A percentile compares a stretch with the other conserved stretches of the same genome.
These are phyloP conservation scores for Aphanomyces invadans DNA, from an alignment of 352 stramenopile species.

Conservation along the genomic window DNA sequence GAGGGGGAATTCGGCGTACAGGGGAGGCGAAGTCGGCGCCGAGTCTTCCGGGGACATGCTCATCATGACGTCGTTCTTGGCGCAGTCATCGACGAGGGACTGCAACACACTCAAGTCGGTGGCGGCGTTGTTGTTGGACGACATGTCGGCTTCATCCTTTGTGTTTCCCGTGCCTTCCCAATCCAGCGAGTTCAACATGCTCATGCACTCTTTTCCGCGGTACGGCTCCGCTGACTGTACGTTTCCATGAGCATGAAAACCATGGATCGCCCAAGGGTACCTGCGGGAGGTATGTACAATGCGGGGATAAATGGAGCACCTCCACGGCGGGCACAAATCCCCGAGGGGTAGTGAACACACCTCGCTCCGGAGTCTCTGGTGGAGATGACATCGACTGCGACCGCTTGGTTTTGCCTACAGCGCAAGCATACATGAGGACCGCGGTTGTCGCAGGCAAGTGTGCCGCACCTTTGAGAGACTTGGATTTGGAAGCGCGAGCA, in stretches of 20 bases:
- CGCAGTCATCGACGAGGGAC: constrained; percentile 12
- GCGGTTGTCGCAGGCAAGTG: no score
- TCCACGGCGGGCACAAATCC: neutral
- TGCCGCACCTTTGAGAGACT: constrained; percentile 3
- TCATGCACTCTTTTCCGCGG: constrained; percentile 7
- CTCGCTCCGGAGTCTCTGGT: neutral
- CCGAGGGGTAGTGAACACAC: neutral
- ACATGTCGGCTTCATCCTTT: neutral
- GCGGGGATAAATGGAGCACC: neutral
- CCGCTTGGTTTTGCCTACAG: constrained; percentile 7
- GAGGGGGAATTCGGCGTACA: constrained; percentile 1
- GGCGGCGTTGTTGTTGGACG: neutral
- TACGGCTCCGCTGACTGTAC: neutral
- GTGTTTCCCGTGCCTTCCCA: neutral
- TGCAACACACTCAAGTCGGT: constrained; percentile 9
- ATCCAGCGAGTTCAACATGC: constrained; percentile 7
- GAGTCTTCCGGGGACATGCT: neutral
- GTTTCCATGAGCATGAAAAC: neutral
- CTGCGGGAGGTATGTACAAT: neutral
- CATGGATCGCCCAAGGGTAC: neutral
- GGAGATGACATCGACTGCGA: constrained; percentile 21
- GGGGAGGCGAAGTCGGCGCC: neutral
- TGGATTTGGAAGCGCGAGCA: neutral
- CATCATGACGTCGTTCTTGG: neutral
- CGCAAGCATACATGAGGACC: neutral